Evolutionary conservation across 2,329 filamentous ascomycete genomes (phyloP), one percentile per base, ranked within the genome.

Genomic region (Lojkania enalia): DNA sequence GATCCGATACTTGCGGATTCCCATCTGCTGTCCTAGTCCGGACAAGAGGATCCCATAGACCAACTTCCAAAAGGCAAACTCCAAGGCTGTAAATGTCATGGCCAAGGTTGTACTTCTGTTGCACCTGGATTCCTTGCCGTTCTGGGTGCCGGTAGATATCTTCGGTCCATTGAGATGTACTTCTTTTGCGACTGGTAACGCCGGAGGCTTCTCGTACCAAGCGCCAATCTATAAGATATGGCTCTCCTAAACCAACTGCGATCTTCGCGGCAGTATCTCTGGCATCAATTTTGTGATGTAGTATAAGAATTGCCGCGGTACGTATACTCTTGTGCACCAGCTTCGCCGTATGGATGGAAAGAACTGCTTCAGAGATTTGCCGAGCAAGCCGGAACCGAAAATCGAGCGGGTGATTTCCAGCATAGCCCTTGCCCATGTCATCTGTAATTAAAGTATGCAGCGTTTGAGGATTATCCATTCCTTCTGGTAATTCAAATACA

Each of bases 11-110:
- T n/a, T n/a, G n/a, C n/a, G n/a, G n/a, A n/a, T n/a, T n/a, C n/a
- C n/a, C n/a, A n/a, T n/a, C n/a, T n/a, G n/a, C n/a, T n/a, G n/a
- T n/a, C n/a, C n/a, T n/a, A n/a, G n/a, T n/a, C n/a, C n/a, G n/a
- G n/a, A 72, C 55, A 32, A 73, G 69, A 0, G 65, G 71, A 1
- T 64, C 42, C 75, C 76, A 79, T 0, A 81, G 48, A 0, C 77
- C 77, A 19, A 82, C 71, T 54, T 82, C 78, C 0, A 82, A 59
- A 0, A 82, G 65, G 39, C 74, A 77, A 0, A 81, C 76, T 0
- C 79, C 78, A 0, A 82, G 67, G 42, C 77, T 79, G 57, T 82
- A 82, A 9, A 82, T 76, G 46, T 82, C 78, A 52, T 82, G 78
- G 40, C 78, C 73, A 73, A 81, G 80, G 2, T 50, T 60, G 48